Evolutionary conservation across 2,329 filamentous ascomycete genomes (phyloP).

Genomic region (Allantophomopsis cytisporea): DNA sequence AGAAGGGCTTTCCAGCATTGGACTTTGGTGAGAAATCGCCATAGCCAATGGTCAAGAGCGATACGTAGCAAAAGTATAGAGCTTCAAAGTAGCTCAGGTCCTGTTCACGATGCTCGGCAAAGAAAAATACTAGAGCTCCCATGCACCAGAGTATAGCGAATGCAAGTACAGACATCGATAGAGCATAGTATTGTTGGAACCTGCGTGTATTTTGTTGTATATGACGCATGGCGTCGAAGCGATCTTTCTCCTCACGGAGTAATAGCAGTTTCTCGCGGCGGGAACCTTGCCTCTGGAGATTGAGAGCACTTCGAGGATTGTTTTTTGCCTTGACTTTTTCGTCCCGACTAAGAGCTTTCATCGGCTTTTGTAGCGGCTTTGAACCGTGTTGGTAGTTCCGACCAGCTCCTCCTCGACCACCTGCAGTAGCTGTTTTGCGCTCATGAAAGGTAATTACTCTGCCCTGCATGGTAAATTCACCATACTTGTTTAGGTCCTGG

Average conservation of each 20-base stretch:
- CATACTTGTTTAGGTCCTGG: slow-evolving; percentile 16
- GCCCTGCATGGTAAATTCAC: slow-evolving; percentile 20
- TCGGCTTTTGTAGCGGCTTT: too few species aligned
- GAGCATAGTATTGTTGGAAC: slow-evolving; percentile 44
- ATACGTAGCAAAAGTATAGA: slow-evolving; percentile 58
- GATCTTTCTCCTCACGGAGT: slow-evolving; percentile 41
- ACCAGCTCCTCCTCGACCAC: slow-evolving; percentile 14
- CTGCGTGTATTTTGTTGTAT: slow-evolving; percentile 43
- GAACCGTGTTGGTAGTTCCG: slow-evolving; percentile 3
- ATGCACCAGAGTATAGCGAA: slow-evolving; percentile 52
- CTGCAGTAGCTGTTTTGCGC: slow-evolving; percentile 4
- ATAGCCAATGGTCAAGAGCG: slow-evolving; percentile 56
- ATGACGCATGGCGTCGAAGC: slow-evolving; percentile 50
- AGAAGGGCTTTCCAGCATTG: slow-evolving; percentile 55
- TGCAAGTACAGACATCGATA: slow-evolving; percentile 40
- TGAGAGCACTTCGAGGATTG: background rate
- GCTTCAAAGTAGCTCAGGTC: slow-evolving; percentile 47
- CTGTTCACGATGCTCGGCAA: slow-evolving; percentile 37
- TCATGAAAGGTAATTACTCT: slow-evolving; percentile 21
- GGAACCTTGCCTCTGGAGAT: background rate
- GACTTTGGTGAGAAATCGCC: slow-evolving; percentile 50
- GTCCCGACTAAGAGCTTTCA: slow-evolving; percentile 9
- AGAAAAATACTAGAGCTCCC: slow-evolving; percentile 52
- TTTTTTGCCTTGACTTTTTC: slow-evolving; percentile 10
- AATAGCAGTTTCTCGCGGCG: slow-evolving; percentile 31